Conservation (phyloP, 768 basidiomycete species). For the Lepiota subincarnata region DNA sequence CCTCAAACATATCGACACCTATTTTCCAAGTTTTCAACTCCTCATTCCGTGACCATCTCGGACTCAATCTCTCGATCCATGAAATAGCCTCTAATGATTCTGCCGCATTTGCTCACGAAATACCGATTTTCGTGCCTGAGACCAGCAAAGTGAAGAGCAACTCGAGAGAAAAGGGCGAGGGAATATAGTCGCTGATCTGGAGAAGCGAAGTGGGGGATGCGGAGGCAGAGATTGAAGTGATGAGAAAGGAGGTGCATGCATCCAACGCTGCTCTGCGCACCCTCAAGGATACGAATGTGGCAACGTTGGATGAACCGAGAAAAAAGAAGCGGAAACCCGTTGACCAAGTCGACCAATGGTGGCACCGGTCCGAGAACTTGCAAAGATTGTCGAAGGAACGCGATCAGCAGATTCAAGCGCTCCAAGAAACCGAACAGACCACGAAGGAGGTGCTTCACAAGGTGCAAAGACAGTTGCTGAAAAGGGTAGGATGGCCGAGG, state of each 20-base stretch:
- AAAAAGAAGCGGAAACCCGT: neutral
- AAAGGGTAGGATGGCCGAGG: neutral
- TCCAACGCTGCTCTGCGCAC: neutral
- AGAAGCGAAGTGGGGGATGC: neutral
- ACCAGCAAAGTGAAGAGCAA: neutral
- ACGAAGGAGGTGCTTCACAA: neutral
- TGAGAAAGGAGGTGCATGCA: slow-evolving; percentile 1
- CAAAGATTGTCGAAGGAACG: neutral
- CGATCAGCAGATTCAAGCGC: neutral
- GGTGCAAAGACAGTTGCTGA: neutral
- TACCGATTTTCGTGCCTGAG: too few species aligned
- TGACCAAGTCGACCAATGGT: neutral
- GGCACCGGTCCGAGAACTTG: neutral
- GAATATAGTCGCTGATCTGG: neutral
- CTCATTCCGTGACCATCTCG: too few species aligned
- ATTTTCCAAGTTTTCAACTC: too few species aligned
- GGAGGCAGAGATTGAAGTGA: neutral
- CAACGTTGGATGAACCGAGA: neutral
- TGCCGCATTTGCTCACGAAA: too few species aligned
- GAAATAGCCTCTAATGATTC: too few species aligned
- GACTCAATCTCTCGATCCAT: too few species aligned
- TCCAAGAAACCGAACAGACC: neutral
- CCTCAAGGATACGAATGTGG: neutral
- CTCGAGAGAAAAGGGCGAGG: slow-evolving; percentile 1
- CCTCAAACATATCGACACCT: too few species aligned